Evolutionary conservation across 2,329 filamentous ascomycete genomes (phyloP).

Genomic region (Aureobasidium sp.): DNA sequence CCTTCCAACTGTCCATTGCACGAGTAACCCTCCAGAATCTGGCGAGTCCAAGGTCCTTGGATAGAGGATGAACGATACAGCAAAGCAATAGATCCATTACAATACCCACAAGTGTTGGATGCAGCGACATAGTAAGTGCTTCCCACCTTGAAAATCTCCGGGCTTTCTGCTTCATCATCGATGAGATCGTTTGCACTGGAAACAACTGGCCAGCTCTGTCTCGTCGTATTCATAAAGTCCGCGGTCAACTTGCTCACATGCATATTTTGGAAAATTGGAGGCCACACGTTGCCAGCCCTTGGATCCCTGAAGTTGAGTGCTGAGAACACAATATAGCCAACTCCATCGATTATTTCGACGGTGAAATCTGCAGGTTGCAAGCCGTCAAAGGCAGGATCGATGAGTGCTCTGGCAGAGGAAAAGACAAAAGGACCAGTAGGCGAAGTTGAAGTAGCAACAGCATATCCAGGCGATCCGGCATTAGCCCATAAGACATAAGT

Average conservation of each 20-base stretch:
- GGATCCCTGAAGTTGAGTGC: constrained; percentile 21
- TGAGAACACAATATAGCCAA: constrained; percentile 22
- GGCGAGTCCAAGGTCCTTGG: constrained; percentile 22
- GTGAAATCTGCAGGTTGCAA: constrained; percentile 22
- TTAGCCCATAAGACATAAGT: constrained; percentile 24
- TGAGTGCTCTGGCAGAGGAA: constrained; percentile 9
- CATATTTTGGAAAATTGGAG: constrained; percentile 22
- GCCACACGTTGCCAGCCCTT: constrained; percentile 21
- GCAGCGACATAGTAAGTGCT: constrained; percentile 20
- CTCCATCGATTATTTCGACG: constrained; percentile 18
- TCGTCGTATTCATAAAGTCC: constrained; percentile 21
- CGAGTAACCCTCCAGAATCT: constrained; percentile 22
- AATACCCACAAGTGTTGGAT: constrained; percentile 23
- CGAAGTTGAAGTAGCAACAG: constrained; percentile 19
- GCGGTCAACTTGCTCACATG: constrained; percentile 19
- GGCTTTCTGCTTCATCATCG: constrained; percentile 22
- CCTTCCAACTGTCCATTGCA: constrained; percentile 23
- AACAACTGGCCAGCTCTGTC: constrained; percentile 18
- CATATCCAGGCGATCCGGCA: constrained; percentile 21
- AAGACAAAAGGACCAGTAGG: constrained; percentile 23
- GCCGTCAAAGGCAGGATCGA: constrained; percentile 20
- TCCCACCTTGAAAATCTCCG: constrained; percentile 21
- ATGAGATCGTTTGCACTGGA: constrained; percentile 19
- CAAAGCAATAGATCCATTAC: constrained; percentile 21
- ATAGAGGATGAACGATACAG: constrained; percentile 20